A percentile compares a stretch with the other conserved stretches of the same genome.
These are phyloP conservation scores for Diaporthe sp. DNA, from an alignment of 2,329 filamentous ascomycete species.

Conservation along the genomic window DNA sequence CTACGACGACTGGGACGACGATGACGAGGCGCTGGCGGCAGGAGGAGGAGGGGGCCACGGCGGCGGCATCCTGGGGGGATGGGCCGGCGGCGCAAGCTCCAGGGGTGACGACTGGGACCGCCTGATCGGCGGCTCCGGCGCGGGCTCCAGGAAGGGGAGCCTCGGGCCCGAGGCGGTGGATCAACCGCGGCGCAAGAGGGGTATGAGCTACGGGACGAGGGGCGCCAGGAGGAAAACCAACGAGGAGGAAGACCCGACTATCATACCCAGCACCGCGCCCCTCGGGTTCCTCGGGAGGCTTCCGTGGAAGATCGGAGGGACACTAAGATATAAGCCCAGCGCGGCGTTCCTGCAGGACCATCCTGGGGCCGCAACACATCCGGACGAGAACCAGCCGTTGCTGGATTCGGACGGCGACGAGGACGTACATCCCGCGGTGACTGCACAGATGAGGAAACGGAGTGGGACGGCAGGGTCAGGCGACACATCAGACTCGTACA, in stretches of 20 bases:
- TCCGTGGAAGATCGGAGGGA: constrained; percentile 87
- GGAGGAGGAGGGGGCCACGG: constrained; percentile 53
- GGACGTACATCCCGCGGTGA: constrained; percentile 48
- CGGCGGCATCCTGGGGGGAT: constrained; percentile 73
- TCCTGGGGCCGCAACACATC: constrained; percentile 65
- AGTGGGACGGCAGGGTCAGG: constrained; percentile 86
- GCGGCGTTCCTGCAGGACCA: constrained; percentile 93
- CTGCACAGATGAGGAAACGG: constrained; percentile 65
- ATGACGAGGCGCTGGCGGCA: constrained; percentile 54
- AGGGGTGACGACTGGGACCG: constrained; percentile 84
- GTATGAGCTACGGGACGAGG: constrained; percentile 91
- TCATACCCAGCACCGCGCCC: constrained; percentile 89
- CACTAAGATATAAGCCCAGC: constrained; percentile 88
- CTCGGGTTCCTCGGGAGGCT: constrained; percentile 87
- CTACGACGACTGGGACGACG: constrained; percentile 91
- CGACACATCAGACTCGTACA: constrained; percentile 86
- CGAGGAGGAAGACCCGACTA: constrained; percentile 80
- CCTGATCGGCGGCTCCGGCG: constrained; percentile 78
- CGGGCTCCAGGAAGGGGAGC: constrained; percentile 37
- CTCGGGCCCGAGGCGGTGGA: constrained; percentile 61
- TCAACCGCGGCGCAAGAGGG: constrained; percentile 80
- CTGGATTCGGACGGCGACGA: constrained; percentile 70
- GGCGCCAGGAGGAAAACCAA: constrained; percentile 62
- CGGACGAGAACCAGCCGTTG: constrained; percentile 77
- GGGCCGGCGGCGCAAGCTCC: constrained; percentile 35